phyloP scores from a whole-genome alignment of 2,329 filamentous ascomycete genomes.

The Penicillium sp. region DNA sequence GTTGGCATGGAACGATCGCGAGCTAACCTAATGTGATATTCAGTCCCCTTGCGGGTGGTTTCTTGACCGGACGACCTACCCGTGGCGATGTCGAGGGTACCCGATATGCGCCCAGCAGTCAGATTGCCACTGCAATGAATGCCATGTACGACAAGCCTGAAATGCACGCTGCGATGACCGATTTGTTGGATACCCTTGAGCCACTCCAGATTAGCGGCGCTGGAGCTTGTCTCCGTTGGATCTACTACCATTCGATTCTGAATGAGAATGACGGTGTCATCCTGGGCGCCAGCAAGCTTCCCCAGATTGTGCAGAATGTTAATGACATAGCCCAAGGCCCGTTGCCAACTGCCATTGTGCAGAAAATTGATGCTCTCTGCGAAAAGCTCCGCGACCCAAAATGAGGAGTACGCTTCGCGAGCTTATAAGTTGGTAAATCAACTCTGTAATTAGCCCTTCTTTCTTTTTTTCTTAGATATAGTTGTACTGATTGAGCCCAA shows the following conservation, averaged over 20 bases:
- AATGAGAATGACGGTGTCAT: slow-evolving; percentile 33
- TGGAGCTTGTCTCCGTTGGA: slow-evolving; percentile 39
- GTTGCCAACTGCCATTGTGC: slow-evolving; percentile 25
- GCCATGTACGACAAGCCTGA: slow-evolving; percentile 30
- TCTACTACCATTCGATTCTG: slow-evolving; percentile 32
- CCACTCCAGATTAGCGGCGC: slow-evolving; percentile 27
- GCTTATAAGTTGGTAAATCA: too few relatives aligned
- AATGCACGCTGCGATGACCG: slow-evolving; percentile 30
- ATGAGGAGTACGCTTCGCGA: too few relatives aligned
- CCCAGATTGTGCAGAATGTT: slow-evolving; percentile 34
- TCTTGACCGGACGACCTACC: slow-evolving; percentile 36
- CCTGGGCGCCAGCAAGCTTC: slow-evolving; percentile 34
- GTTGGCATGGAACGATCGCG: too few relatives aligned
- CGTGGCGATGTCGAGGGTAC: slow-evolving; percentile 27
- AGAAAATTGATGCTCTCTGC: slow-evolving; percentile 11
- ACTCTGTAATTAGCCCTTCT: too few relatives aligned
- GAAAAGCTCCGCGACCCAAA: not conserved
- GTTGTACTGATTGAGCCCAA: too few relatives aligned
- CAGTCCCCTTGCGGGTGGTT: slow-evolving; percentile 34
- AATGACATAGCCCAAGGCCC: slow-evolving; percentile 31
- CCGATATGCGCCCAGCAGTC: slow-evolving; percentile 28
- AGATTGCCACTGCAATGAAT: slow-evolving; percentile 24
- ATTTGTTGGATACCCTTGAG: slow-evolving; percentile 28
- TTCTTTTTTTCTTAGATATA: too few relatives aligned
- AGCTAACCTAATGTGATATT: not conserved